Base-by-base conservation (phyloP, 345 rosid genomes). In the Eutrema heterophyllum region DNA sequence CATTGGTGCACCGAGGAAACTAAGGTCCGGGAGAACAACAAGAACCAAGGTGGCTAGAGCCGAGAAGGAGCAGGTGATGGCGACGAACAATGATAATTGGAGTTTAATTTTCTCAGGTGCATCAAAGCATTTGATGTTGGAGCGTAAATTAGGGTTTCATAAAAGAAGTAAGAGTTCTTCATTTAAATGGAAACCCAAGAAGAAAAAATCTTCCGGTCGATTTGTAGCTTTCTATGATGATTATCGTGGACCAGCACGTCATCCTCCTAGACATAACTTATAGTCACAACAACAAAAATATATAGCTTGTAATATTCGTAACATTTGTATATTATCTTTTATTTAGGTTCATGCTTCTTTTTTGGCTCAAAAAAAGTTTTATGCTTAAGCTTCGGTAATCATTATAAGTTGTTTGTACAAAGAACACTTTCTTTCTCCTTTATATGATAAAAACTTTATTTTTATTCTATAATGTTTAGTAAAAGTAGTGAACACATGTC, bases 191-290 rank as follows among this genome's bases (percentile, higher is more conserved):
- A 72, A 72, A 72, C 70, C 36, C 29, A 64, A 64, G 72, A 56
- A 66, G 78, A 56, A 66, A 27, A 73, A 66, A 11, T 18, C 78
- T 56, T 46, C 59, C 38, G 50, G 51, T 65, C 43, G 50, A 56
- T 65, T 45, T 73, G 40, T 73, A 36, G 65, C 50, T 65, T 73
- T 56, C 66, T 73, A 36, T 56, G 59, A 73, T 65, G 66, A 73
- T 38, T 73, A 73, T 65, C 71, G 41, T 55, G 78, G 78, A 73
- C 71, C 77, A 54, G 40, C 71, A 54, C 57, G 65, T 3, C 77
- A 73, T 64, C 71, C 77, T 53, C 71, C 71, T 45, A 73, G 50
- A 55, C 77, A 73, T 54, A 64, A 73, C 65, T 67, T 64, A 73
- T 64, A 73, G 16, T 45, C 29, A 26, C 33, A 36, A 24, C 33